phyloP scores from a whole-genome alignment of 2,329 filamentous ascomycete species.

The Thelonectria discophora region DNA sequence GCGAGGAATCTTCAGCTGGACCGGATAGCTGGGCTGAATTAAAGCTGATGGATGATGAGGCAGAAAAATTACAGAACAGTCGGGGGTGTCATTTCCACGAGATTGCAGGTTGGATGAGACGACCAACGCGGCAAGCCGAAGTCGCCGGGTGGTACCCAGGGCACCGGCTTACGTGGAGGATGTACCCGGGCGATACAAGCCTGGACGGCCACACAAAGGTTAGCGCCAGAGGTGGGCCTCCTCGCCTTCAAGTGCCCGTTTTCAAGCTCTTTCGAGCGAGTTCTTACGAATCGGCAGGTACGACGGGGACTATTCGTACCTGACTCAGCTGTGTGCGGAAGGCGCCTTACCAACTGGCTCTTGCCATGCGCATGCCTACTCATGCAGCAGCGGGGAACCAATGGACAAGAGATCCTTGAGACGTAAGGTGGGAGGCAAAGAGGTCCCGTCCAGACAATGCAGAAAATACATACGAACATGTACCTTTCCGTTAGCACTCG shows the following conservation, averaged over 20 bases:
- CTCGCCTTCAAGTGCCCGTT: no score
- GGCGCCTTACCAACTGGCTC: no score
- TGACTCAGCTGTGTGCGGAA: not conserved
- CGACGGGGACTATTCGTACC: no score
- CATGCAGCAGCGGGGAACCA: no score
- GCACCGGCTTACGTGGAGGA: conserved; percentile 5
- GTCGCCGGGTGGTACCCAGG: conserved; percentile 3
- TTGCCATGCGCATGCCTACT: no score
- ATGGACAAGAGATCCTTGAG: no score
- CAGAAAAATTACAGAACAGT: conserved; percentile 11
- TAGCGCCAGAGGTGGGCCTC: not conserved
- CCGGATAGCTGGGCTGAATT: no score
- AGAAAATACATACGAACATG: no score
- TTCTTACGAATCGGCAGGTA: not conserved
- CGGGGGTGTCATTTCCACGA: conserved; percentile 9
- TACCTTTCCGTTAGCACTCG: not conserved
- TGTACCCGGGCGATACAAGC: conserved; percentile 9
- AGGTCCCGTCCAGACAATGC: no score
- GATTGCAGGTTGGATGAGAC: conserved; percentile 12
- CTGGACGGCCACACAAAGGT: not conserved
- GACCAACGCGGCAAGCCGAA: not conserved
- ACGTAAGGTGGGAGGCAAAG: no score
- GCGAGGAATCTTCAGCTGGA: no score
- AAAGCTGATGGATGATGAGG: conserved; percentile 1
- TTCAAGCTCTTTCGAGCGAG: no score